These are phyloP conservation scores for Plenodomus biglobosus DNA, from an alignment of 2,329 filamentous ascomycete species.

Conservation along the genomic window DNA sequence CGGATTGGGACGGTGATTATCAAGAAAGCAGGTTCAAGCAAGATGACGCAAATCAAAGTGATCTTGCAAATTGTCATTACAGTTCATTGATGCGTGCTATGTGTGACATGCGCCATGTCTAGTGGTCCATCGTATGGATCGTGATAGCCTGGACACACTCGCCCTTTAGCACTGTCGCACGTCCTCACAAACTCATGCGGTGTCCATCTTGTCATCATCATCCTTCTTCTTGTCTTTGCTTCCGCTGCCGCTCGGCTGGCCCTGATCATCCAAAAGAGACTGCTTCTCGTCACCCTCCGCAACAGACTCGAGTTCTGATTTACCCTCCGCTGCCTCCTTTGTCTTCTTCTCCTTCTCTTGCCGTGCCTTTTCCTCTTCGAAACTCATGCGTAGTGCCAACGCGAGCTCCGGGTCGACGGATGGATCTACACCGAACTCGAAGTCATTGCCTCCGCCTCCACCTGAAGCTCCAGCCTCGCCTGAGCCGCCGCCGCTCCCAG, in stretches of 20 bases:
- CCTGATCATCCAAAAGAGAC: conserved; percentile 64
- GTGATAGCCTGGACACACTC: conserved; percentile 2
- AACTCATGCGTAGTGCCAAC: conserved; percentile 91
- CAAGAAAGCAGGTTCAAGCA: not conserved
- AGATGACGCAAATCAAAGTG: not conserved
- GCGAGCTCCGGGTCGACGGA: conserved; percentile 91
- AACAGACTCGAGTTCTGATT: conserved; percentile 77
- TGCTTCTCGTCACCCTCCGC: conserved; percentile 66
- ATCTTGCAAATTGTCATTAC: conserved; percentile 10
- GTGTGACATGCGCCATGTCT: conserved; percentile 18
- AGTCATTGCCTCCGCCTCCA: conserved; percentile 61
- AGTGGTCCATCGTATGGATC: conserved; percentile 20
- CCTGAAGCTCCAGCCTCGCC: conserved; percentile 57
- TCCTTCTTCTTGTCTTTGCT: conserved; percentile 53
- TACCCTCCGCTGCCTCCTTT: conserved; percentile 69
- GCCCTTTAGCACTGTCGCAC: not conserved
- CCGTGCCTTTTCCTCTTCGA: conserved; percentile 95
- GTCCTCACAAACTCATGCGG: conserved; percentile 58
- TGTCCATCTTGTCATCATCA: conserved; percentile 84
- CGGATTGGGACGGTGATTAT: too few relatives aligned
- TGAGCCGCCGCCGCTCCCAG: conserved; percentile 55
- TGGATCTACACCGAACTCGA: conserved; percentile 89
- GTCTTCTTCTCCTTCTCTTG: conserved; percentile 82
- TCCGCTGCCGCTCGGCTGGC: conserved; percentile 65
- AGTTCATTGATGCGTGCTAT: conserved; percentile 22